Evolutionary conservation across 345 rosid genomes (phyloP).

Genomic region (Rhizophora apiculata): DNA sequence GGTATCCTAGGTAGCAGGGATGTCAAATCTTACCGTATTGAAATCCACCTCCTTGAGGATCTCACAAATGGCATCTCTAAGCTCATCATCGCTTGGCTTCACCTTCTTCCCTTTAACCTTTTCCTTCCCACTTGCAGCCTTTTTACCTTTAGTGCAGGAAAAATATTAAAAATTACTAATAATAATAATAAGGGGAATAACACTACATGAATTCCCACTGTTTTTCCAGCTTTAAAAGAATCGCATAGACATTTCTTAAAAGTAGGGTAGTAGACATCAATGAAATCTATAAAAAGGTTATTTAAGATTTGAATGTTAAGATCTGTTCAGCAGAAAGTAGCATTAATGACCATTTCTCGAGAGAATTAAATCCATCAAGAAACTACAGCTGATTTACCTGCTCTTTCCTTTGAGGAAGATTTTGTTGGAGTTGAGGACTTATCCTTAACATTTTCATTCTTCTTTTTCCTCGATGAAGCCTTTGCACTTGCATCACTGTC

Average conservation of each 20-base stretch:
- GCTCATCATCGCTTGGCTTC: conserved; percentile 52
- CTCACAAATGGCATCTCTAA: conserved; percentile 65
- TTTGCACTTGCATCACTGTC: conserved; percentile 57
- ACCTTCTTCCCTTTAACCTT: conserved; percentile 43
- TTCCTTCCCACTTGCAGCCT: conserved; percentile 53
- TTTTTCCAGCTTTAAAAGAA: too few relatives aligned
- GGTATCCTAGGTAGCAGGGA: background rate
- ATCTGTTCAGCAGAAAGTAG: too few relatives aligned
- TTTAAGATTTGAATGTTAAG: too few relatives aligned
- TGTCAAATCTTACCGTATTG: conserved; percentile 56
- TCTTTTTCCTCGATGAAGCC: conserved; percentile 58
- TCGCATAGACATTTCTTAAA: too few relatives aligned
- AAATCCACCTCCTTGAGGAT: conserved; percentile 85
- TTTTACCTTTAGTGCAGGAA: conserved; percentile 38
- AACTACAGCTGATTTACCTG: conserved; percentile 33
- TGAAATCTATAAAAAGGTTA: too few relatives aligned
- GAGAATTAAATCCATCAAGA: background rate
- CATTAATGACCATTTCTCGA: too few relatives aligned
- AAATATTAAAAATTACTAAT: background rate
- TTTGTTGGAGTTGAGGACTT: conserved; percentile 49
- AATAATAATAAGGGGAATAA: background rate
- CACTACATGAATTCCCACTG: background rate
- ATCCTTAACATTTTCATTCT: conserved; percentile 34
- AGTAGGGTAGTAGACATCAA: too few relatives aligned
- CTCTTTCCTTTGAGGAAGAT: conserved; percentile 62